These are phyloP conservation scores for Dendrobium nobile DNA, from an alignment of 106 monocot genomes.

Conservation along the genomic window DNA sequence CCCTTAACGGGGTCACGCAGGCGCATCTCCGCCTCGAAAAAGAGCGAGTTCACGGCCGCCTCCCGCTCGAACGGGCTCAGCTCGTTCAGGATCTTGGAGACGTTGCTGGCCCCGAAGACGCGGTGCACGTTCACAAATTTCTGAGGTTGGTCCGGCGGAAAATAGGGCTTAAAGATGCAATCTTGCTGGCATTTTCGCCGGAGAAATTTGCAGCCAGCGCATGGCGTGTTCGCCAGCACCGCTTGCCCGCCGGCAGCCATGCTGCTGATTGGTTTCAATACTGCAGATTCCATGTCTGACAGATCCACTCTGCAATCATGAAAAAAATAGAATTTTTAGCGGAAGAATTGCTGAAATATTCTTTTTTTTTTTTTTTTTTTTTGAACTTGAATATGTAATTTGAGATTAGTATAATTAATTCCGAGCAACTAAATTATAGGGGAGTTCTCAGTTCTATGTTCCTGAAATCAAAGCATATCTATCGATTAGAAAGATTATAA, in stretches of 20 bases:
- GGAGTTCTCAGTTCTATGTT: too few species aligned
- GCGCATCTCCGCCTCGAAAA: conserved; percentile 75
- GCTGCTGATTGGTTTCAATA: not conserved
- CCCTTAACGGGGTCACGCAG: conserved; percentile 76
- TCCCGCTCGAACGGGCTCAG: conserved; percentile 53
- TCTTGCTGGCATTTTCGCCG: conserved; percentile 91
- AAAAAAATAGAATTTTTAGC: too few species aligned
- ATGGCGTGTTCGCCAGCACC: conserved; percentile 32
- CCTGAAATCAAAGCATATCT: too few species aligned
- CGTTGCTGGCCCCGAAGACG: conserved; percentile 89
- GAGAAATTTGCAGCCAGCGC: conserved; percentile 92
- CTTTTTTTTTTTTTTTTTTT: too few species aligned
- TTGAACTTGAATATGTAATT: too few species aligned
- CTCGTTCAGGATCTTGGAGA: conserved; percentile 75
- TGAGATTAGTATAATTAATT: too few species aligned
- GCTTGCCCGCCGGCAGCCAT: too few species aligned
- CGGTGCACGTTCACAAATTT: conserved; percentile 85
- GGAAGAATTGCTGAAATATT: too few species aligned
- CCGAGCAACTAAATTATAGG: too few species aligned
- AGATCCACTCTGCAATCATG: too few species aligned
- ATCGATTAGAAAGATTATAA: too few species aligned
- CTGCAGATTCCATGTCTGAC: not conserved
- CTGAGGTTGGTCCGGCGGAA: conserved; percentile 79
- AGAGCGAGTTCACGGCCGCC: conserved; percentile 79
- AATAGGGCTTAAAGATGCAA: conserved; percentile 93